Evolutionary conservation across 768 basidiomycete species (phyloP), one percentile per base, ranked within the genome.

Genomic region (Lactarius sanguifluus): DNA sequence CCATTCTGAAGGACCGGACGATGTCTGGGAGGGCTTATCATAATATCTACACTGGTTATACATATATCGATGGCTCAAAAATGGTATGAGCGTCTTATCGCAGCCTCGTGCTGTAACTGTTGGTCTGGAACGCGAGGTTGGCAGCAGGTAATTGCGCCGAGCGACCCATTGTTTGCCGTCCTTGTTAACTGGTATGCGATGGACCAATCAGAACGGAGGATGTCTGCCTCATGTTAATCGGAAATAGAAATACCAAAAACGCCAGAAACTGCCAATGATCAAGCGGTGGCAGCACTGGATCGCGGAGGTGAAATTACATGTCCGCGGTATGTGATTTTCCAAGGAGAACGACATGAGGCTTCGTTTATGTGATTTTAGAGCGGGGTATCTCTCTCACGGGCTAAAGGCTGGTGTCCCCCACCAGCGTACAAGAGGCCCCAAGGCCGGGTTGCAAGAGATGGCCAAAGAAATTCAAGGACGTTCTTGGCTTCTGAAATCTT

Each of bases 161-260:
- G 20, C 5, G 36, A 34, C 13, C 62, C 28, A 67, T 67, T 67
- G 66, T 67, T 58, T 43, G n/a, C 66, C 62, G 25, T 59, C 38
- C 36, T 59, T 32, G 63, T 57, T 43, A 18, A 30, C 28, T 30
- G 62, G 62, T 36, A 45, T 38, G 13, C 1, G 34, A 25, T 59
- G 30, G 40, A 40, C 62, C 66, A 67, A 67, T 67, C 62, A 47
- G 62, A 54, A 36, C n/a, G 23, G 50, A 5, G 12, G 20, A n/a
- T 25, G 20, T 54, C n/a, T 43, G 47, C 57, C 57, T 58, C 57
- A 40, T 58, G 57, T 58, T 40, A 23, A 9, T 38, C 30, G 32
- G n/a, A 23, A 36, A 8, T 30, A 5, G n/a, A 57, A n/a, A 36
- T 34, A 32, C 28, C 3, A n/a, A 57, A 20, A 57, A 57, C 34